phyloP scores from a whole-genome alignment of 441 rosid genomes.

The Erodium trifolium region DNA sequence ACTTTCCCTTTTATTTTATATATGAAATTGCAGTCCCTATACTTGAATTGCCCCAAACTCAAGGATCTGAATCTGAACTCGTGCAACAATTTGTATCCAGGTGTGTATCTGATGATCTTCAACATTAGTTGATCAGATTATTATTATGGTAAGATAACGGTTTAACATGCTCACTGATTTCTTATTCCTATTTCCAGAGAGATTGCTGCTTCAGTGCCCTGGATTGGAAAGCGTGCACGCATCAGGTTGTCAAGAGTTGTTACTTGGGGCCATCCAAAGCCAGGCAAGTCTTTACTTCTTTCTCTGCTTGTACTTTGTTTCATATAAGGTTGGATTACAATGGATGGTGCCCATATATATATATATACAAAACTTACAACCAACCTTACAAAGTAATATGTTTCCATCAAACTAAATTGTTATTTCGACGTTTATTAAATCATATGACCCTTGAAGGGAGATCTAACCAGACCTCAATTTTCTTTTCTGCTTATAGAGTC shows the following conservation, averaged over 20 bases:
- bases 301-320: neutral
- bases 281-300: conserved; percentile 44
- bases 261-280: conserved; percentile 50
- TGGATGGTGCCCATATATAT: no score
- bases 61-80: conserved; percentile 70
- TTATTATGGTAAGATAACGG: neutral
- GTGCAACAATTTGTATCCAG: conserved; percentile 73
- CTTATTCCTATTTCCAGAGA: conserved; percentile 34
- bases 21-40: conserved; percentile 60
- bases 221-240: conserved; percentile 65
- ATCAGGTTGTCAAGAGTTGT: conserved; percentile 57
- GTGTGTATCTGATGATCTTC: conserved; percentile 24
- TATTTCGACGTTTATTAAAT: no score
- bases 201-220: conserved; percentile 80
- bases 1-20: conserved; percentile 7
- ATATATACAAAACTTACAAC: no score
- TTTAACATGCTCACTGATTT: neutral
- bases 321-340: no score
- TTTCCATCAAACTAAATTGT: no score
- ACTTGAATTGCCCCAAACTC: conserved; percentile 82
- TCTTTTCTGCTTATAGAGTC: no score
- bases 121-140: neutral
- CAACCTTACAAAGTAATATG: no score
- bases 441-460: no score
- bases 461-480: no score